A percentile compares a stretch with the other conserved stretches of the same genome.
phyloP scores from a whole-genome alignment of 768 basidiomycete genomes.

The Mycena albidolilacea region DNA sequence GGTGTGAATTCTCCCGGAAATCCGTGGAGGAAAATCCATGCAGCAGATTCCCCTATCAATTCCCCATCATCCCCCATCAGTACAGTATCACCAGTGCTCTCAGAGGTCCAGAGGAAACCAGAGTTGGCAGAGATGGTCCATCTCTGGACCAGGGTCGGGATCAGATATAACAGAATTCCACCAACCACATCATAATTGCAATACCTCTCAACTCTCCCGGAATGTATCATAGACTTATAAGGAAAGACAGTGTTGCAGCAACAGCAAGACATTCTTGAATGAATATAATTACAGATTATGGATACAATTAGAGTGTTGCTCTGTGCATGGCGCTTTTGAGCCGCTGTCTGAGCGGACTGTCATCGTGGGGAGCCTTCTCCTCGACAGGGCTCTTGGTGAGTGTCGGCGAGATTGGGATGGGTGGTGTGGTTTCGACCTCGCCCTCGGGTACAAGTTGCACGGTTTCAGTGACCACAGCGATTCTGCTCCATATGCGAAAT shows the following conservation, averaged over 20 bases:
- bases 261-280: not conserved
- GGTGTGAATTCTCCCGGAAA: not conserved
- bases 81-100: conserved; percentile 1
- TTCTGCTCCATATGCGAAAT: conserved; percentile 87
- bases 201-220: no score
- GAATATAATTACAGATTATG: conserved; percentile 28
- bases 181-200: no score
- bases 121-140: no score
- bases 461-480: conserved; percentile 83
- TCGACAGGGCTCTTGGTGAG: conserved; percentile 35
- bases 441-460: conserved; percentile 67
- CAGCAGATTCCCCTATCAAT: not conserved
- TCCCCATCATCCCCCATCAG: not conserved
- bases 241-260: no score
- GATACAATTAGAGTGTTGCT: conserved; percentile 24
- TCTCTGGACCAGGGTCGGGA: no score
- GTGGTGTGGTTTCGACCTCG: conserved; percentile 46
- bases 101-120: no score
- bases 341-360: conserved; percentile 46
- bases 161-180: no score
- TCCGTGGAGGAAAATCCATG: not conserved
- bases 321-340: conserved; percentile 48
- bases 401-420: conserved; percentile 9
- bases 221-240: no score
- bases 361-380: conserved; percentile 39